Conservation (phyloP, 768 basidiomycete genomes). For the Gymnopilus dilepis region DNA sequence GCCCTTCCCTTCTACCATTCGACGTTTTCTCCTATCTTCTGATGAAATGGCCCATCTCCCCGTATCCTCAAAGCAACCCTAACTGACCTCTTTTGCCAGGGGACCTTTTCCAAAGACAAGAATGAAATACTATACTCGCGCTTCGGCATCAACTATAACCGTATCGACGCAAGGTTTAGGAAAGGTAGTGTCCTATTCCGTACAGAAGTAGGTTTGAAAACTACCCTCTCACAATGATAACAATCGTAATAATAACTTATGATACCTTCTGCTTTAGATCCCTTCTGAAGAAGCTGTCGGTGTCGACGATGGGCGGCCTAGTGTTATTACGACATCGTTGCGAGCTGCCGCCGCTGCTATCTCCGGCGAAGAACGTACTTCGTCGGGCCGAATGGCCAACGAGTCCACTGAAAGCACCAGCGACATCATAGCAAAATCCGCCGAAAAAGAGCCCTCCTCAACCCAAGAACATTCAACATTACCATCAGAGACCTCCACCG, state of each 20-base stretch:
- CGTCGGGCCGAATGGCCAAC: background rate
- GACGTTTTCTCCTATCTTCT: background rate
- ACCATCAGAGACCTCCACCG: background rate
- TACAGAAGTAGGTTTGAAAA: constrained; percentile 39
- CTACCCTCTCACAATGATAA: background rate
- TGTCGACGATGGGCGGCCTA: background rate
- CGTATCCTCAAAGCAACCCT: background rate
- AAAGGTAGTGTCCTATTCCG: constrained; percentile 89
- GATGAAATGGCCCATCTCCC: background rate
- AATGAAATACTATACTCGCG: constrained; percentile 86
- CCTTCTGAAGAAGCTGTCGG: background rate
- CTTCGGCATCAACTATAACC: constrained; percentile 90
- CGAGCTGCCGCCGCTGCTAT: background rate
- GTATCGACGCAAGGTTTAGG: constrained; percentile 68
- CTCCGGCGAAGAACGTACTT: background rate
- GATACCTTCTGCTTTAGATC: constrained; percentile 1
- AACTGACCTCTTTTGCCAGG: constrained; percentile 50
- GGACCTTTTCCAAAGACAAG: constrained; percentile 88
- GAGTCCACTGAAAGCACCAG: background rate
- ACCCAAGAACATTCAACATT: background rate
- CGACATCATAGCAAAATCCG: background rate
- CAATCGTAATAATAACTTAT: background rate
- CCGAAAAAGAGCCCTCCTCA: background rate
- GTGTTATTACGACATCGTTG: background rate
- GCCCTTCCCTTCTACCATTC: constrained; percentile 16